Evolutionary conservation across 2,329 filamentous ascomycete species (phyloP), one percentile per base, ranked within the genome.

Genomic region (Phaeoacremonium minimum): DNA sequence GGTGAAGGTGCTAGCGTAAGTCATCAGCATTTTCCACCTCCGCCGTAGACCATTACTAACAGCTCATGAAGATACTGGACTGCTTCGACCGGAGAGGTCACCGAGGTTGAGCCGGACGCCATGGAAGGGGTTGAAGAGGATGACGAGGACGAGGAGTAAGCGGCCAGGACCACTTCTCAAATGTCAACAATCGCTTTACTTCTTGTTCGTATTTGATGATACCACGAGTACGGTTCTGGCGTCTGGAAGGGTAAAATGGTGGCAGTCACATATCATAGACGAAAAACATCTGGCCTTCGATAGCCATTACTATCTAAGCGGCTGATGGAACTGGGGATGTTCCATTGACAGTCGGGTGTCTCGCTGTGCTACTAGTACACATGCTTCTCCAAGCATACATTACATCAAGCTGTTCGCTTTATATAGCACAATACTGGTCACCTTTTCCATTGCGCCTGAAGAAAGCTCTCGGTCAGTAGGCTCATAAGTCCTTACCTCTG

Each of bases 1-100:
- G 60, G 81, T 98, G 40, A 75, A 80, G 53, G 67, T 95, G 47
- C 67, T 85, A 60, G 90, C 89, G 56, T 84, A 74, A 61, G 74
- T 71, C 30, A 28, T 44, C 15, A n/a, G n/a, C n/a, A n/a, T 15
- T 14, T 11, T 6, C 32, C n/a, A 22, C 20, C 7, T 8, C 19
- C 11, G n/a, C 9, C 18, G 14, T 16, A 22, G 19, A 11, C 13
- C 6, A 2, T 33, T 17, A 3, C 22, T 6, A 53, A 37, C 11
- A 18, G 19, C n/a, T 26, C 13, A 14, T 34, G 18, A 35, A 77
- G 73, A 16, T 78, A 83, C 61, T 85, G 80, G 79, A 77, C 64
- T 49, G 65, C 79, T 4, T 70, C 74, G n/a, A 69, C 58, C 15
- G 69, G 68, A 18, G 63, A 78, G 45, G 75, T 84, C 46, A 84